Conservation (phyloP, 2,329 filamentous ascomycete genomes). For the Pseudopithomyces maydicus region DNA sequence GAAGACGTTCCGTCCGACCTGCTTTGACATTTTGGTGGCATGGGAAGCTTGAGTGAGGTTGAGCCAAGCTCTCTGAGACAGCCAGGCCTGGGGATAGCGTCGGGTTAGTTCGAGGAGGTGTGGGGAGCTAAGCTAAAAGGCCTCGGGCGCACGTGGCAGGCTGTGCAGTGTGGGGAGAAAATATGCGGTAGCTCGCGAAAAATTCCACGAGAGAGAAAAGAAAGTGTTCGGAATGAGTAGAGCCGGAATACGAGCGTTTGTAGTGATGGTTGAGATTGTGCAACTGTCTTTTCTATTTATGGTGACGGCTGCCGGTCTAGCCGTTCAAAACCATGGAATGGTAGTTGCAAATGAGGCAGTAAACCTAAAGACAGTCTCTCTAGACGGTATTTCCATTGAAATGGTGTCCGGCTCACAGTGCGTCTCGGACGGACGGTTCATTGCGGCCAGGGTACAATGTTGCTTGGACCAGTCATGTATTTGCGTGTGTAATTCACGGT, state of each 20-base stretch:
- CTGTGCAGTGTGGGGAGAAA: background rate
- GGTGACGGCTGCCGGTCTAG: background rate
- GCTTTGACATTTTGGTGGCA: background rate
- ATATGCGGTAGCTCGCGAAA: background rate
- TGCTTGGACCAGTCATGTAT: too few relatives aligned
- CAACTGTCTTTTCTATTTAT: background rate
- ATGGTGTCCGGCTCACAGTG: too few relatives aligned
- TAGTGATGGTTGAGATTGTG: background rate
- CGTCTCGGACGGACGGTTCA: too few relatives aligned
- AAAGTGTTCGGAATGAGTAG: background rate
- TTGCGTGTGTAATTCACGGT: too few relatives aligned
- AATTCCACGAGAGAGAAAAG: background rate
- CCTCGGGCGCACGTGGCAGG: background rate
- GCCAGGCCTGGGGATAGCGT: constrained; percentile 1
- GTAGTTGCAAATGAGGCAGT: too few relatives aligned
- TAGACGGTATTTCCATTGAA: too few relatives aligned
- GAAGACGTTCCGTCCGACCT: background rate
- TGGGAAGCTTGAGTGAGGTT: background rate
- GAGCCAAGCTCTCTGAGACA: background rate
- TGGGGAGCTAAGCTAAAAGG: background rate
- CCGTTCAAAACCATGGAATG: too few relatives aligned
- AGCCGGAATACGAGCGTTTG: background rate
- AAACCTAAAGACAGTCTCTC: too few relatives aligned
- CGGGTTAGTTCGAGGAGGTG: background rate
- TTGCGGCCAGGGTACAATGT: too few relatives aligned